Conservation (phyloP, 306 rosid species). For the Cercis canadensis region DNA sequence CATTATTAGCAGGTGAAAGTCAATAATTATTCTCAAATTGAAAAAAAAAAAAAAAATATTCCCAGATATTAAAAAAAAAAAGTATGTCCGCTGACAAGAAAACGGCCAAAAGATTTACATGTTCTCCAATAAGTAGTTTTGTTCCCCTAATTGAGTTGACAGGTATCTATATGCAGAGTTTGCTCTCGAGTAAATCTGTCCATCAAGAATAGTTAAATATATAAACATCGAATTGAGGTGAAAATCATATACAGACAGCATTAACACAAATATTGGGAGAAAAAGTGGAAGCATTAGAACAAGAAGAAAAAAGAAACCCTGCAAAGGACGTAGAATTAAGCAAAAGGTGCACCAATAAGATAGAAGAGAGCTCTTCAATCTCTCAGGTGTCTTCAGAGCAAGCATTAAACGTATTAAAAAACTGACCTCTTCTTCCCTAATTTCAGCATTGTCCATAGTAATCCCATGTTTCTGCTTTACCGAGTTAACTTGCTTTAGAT, state of each 20-base stretch:
- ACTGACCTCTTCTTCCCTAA: constrained; percentile 71
- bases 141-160: constrained; percentile 75
- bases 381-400: background rate
- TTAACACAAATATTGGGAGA: background rate
- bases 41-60: constrained; percentile 20
- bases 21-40: constrained; percentile 11
- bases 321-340: background rate
- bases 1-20: constrained; percentile 22
- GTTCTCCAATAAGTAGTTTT: constrained; percentile 66
- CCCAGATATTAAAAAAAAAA: constrained; percentile 11
- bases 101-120: constrained; percentile 59
- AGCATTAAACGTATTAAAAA: constrained; percentile 6
- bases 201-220: constrained; percentile 44
- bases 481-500: constrained; percentile 51
- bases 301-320: background rate
- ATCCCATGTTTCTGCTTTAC: constrained; percentile 74
- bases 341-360: background rate
- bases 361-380: background rate
- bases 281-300: background rate
- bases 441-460: constrained; percentile 62
- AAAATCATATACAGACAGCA: constrained; percentile 22
- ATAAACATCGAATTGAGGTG: constrained; percentile 36
- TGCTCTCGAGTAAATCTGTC: constrained; percentile 79
- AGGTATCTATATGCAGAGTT: constrained; percentile 71
- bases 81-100: background rate